Percentiles rank a stretch among this genome's conserved stretches.
Conservation (phyloP, 495 filamentous ascomycete genomes). For the Penicillium mononematosum region DNA sequence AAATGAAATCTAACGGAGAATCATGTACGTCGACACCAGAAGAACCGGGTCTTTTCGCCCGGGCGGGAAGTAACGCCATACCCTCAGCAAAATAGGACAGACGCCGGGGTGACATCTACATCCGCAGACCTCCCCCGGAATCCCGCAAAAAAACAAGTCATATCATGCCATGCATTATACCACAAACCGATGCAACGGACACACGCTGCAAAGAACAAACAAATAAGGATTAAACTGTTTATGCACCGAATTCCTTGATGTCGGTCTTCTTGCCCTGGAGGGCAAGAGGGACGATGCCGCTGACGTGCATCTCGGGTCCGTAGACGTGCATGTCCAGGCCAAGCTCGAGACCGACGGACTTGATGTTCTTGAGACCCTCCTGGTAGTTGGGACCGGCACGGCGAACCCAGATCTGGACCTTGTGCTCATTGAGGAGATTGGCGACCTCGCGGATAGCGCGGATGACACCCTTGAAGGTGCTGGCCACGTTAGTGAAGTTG, state of each 20-base stretch:
- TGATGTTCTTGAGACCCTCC: constrained; percentile 99
- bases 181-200: constrained; percentile 42
- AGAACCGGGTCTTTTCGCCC: constrained; percentile 33
- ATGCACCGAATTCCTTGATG: constrained; percentile 51
- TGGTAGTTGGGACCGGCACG: constrained; percentile 99
- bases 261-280: constrained; percentile 59
- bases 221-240: constrained; percentile 27
- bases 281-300: constrained; percentile 66
- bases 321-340: constrained; percentile 94
- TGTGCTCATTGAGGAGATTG: constrained; percentile 86
- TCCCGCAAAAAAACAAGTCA: constrained; percentile 33
- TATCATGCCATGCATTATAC: constrained; percentile 51
- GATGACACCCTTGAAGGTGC: constrained; percentile 99
- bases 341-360: constrained; percentile 89
- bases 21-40: constrained; percentile 35
- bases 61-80: constrained; percentile 36
- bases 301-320: constrained; percentile 92
- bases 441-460: constrained; percentile 91
- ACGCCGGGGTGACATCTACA: constrained; percentile 17
- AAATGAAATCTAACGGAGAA: constrained; percentile 35
- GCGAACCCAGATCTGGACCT: constrained; percentile 98
- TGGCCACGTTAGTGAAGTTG: constrained; percentile 98
- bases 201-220: constrained; percentile 35
- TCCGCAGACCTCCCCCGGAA: constrained; percentile 10
- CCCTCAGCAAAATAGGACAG: constrained; percentile 28